phyloP scores from a whole-genome alignment of 1,284 basidiomycete genomes.

The Lentinula novae-zelandiae region DNA sequence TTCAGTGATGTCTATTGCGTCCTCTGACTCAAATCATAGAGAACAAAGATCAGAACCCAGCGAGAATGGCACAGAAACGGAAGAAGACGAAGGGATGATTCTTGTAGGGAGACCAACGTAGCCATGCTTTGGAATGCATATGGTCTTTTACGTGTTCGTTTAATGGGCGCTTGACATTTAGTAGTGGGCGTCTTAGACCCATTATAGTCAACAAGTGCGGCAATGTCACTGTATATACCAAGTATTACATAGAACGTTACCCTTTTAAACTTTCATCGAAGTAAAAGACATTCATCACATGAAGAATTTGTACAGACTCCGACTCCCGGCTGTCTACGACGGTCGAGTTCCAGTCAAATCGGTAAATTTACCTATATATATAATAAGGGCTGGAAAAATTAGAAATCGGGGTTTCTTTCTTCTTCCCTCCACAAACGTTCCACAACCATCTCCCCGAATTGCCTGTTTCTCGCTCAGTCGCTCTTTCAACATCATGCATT shows the following conservation, averaged over 20 bases:
- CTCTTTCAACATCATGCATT: constrained; percentile 1
- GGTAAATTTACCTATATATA: not conserved
- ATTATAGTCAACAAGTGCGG: not conserved
- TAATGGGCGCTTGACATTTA: not conserved
- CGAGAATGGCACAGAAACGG: constrained; percentile 65
- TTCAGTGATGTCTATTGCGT: constrained; percentile 20
- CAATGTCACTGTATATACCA: not conserved
- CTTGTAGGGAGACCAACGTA: constrained; percentile 57
- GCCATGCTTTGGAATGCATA: not conserved
- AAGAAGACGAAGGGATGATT: constrained; percentile 79
- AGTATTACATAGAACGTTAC: not conserved
- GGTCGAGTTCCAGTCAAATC: not conserved
- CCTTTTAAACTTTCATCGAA: not conserved
- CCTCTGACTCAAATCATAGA: constrained; percentile 22
- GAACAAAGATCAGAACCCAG: constrained; percentile 27
- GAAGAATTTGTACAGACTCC: not conserved
- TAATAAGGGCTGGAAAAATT: not conserved
- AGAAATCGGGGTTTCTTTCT: not conserved
- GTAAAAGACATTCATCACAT: not conserved
- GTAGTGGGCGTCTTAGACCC: not conserved
- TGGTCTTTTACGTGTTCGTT: not conserved
- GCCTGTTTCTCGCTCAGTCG: not conserved
- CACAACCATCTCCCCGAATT: not conserved
- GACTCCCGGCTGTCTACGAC: not conserved
- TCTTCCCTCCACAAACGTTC: not conserved